A percentile compares a stretch with the other conserved stretches of the same genome.
phyloP scores from a whole-genome alignment of 306 rosid species.

The Lithocarpus polystachyus region DNA sequence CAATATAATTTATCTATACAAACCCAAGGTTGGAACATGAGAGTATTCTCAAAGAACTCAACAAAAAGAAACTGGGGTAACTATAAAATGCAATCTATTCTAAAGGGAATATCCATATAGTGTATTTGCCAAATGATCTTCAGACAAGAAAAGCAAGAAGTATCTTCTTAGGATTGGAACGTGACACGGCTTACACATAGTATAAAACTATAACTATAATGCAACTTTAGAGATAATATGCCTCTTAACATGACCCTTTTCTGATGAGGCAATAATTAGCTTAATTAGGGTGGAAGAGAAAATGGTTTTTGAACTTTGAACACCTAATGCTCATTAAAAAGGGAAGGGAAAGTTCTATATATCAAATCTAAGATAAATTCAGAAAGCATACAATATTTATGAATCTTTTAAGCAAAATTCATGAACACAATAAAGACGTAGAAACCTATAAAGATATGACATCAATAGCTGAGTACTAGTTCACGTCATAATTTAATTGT shows the following conservation, averaged over 20 bases:
- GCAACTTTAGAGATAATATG: not conserved
- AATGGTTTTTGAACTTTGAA: not conserved
- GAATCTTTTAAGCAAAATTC: not conserved
- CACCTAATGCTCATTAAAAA: not conserved
- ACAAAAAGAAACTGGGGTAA: not conserved
- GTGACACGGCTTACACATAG: not conserved
- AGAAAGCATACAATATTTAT: not conserved
- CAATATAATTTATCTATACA: not conserved
- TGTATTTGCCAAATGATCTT: not conserved
- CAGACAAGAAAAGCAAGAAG: not conserved
- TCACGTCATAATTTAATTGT: not conserved
- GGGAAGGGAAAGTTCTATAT: not conserved
- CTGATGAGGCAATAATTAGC: not conserved
- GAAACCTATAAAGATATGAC: not conserved
- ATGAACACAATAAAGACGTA: not conserved
- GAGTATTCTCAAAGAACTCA: not conserved
- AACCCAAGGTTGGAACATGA: not conserved
- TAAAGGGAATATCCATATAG: not conserved
- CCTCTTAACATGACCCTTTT: not conserved
- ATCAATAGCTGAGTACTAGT: not conserved
- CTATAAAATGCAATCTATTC: not conserved
- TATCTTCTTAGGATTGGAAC: not conserved
- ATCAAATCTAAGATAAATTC: not conserved
- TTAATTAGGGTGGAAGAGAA: not conserved
- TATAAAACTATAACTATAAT: not conserved